Base-by-base conservation (phyloP, 768 basidiomycete genomes). In the Auriculariales sp. region DNA sequence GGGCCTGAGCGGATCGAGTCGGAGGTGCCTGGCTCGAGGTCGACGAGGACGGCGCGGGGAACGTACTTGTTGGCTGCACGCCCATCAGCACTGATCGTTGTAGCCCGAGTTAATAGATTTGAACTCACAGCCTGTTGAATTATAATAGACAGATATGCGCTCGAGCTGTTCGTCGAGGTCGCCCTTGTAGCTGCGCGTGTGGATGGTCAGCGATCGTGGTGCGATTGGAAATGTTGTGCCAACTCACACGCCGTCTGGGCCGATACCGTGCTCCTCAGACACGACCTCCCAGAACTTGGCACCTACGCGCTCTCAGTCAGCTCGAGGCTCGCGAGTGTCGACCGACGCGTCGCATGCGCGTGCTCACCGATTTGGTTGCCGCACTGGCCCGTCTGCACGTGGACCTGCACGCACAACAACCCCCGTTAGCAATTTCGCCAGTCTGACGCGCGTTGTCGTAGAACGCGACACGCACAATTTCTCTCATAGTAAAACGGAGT, bases 301-400 rank as follows among this genome's bases (percentile, higher is more conserved):
- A 28, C 33, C 45, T 46, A n/a, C n/a, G n/a, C n/a, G n/a, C n/a
- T n/a, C n/a, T n/a, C n/a, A n/a, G n/a, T n/a, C n/a, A n/a, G n/a
- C n/a, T n/a, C n/a, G 33, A 51, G 47, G n/a, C n/a, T n/a, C n/a
- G n/a, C n/a, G n/a, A n/a, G n/a, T n/a, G 50, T 54, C 52, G 14
- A 28, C 29, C 56, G 47, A 31, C 36, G 47, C 27, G 35, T 50
- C 33, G 19, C 27, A 35, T 57, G 60, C n/a, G n/a, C 52, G 57
- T 60, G 62, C 80, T 58, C 58, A 91, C 93, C 93, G 66, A 95
- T 94, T 76, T 98, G 93, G 87, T 98, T 98, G 77, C 94, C 94
- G 67, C 94, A 98, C 89, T n/a, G n/a, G n/a, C n/a, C n/a, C n/a
- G n/a, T n/a, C n/a, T n/a, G n/a, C n/a, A n/a, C n/a, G n/a, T n/a